These are phyloP conservation scores for Cucumis variabilis DNA, from an alignment of 331 rosid species.

Conservation along the genomic window DNA sequence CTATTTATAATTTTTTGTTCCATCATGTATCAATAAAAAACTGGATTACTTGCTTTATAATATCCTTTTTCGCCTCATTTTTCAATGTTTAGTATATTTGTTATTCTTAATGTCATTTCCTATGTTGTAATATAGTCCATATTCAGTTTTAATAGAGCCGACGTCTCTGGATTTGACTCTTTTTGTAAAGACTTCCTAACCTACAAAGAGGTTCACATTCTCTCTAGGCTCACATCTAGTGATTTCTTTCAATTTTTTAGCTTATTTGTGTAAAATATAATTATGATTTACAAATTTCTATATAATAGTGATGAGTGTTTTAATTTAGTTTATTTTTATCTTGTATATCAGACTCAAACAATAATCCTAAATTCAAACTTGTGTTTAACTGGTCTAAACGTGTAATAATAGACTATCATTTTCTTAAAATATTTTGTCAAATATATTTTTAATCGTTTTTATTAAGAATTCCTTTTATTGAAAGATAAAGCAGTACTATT, in stretches of 20 bases:
- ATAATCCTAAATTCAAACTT: no score
- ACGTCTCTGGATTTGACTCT: constrained; percentile 84
- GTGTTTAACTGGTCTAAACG: no score
- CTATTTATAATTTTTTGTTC: background rate
- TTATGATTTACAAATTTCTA: background rate
- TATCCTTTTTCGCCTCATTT: background rate
- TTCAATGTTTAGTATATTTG: constrained; percentile 12
- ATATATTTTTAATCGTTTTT: no score
- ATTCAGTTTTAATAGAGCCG: constrained; percentile 98
- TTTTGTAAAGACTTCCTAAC: constrained; percentile 82
- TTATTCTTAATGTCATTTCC: constrained; percentile 36
- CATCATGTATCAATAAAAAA: background rate
- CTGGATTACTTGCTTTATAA: background rate
- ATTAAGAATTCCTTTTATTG: no score
- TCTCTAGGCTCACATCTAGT: constrained; percentile 34
- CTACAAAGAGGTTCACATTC: constrained; percentile 75
- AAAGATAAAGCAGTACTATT: no score
- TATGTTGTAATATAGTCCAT: constrained; percentile 71
- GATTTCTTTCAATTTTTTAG: constrained; percentile 16
- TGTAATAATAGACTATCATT: no score
- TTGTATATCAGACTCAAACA: no score
- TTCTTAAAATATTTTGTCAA: no score
- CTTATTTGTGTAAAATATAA: constrained; percentile 4
- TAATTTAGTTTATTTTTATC: constrained; percentile 38
- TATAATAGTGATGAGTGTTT: constrained; percentile 2